Evolutionary conservation across 2,329 filamentous ascomycete species (phyloP), one percentile per base, ranked within the genome.

Genomic region (Arthrobotrys conoides): DNA sequence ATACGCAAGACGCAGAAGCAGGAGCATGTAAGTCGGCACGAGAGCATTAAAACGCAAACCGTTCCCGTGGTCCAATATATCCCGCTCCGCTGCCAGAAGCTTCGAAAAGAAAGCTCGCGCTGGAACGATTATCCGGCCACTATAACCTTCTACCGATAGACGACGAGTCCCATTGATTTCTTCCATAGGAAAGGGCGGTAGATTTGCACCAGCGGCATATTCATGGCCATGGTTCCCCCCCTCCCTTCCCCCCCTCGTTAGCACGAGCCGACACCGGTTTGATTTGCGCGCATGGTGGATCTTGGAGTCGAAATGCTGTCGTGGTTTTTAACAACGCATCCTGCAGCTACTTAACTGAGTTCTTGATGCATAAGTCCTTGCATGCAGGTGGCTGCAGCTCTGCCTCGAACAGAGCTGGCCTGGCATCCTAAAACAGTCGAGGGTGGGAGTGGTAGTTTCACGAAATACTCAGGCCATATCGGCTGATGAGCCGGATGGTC

Each of bases 241-340:
- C 44, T 18, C 22, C 38, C 14, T 24, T 33, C 36, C 36, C 44
- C 48, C 66, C 44, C 27, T 33, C 38, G 20, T 24, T 33, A 18
- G 53, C 51, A 44, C 22, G 27, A 68, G 53, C 67, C 73, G 61
- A 71, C 70, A 67, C 61, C 73, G 67, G 73, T 71, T 66, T 38
- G 67, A 67, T 71, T 66, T 38, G 67, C 55, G 57, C 33, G 46
- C 48, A 59, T 16, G 24, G 66, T 77, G 72, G 67, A 72, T 72
- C 68, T 72, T 22, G 49, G 51, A 59, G 57, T 36, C 48, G 8
- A 66, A 20, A 36, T 78, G 75, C 63, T 72, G 75, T 71, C 68
- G 68, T 78, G 75, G 51, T 71, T 76, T 41, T 78, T 72, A 72
- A 78, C 75, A 78, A 78, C 75, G 75, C 75, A 78, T 71, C 72